Conservation (phyloP, 2,329 filamentous ascomycete genomes). For the Penicillium rolfsii region DNA sequence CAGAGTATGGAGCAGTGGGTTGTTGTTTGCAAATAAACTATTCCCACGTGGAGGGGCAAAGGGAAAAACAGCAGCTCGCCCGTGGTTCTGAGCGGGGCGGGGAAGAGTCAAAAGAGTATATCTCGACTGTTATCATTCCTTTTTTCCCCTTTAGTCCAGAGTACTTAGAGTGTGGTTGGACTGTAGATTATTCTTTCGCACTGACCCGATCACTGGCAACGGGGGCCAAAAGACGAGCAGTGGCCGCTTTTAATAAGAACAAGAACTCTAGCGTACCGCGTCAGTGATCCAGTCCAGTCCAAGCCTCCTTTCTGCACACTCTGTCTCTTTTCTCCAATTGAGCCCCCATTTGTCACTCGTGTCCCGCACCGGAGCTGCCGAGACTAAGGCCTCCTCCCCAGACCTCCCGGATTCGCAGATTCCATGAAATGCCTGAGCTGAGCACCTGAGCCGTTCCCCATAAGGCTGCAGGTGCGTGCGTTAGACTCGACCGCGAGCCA, state of each 20-base stretch:
- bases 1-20: not conserved
- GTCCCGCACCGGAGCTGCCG: slow-evolving; percentile 7
- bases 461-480: slow-evolving; percentile 32
- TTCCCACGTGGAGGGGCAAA: not conserved
- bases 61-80: not conserved
- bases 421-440: not conserved
- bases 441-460: slow-evolving; percentile 8
- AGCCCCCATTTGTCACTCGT: not conserved
- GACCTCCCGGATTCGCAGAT: slow-evolving; percentile 11
- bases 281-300: not conserved
- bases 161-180: not conserved
- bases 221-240: not conserved
- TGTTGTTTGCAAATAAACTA: not conserved
- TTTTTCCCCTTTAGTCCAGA: not conserved
- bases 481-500: slow-evolving; percentile 14
- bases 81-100: not conserved
- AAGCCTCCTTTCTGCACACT: not conserved
- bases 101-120: not conserved
- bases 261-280: not conserved
- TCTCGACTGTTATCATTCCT: not conserved
- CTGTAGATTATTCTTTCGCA: not conserved
- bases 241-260: not conserved
- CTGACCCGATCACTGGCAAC: not conserved
- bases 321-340: not conserved
- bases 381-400: slow-evolving; percentile 8